Percentiles rank a stretch among this genome's conserved stretches.
Conservation (phyloP, 768 basidiomycete species). For the Tylopilus subfusipes region DNA sequence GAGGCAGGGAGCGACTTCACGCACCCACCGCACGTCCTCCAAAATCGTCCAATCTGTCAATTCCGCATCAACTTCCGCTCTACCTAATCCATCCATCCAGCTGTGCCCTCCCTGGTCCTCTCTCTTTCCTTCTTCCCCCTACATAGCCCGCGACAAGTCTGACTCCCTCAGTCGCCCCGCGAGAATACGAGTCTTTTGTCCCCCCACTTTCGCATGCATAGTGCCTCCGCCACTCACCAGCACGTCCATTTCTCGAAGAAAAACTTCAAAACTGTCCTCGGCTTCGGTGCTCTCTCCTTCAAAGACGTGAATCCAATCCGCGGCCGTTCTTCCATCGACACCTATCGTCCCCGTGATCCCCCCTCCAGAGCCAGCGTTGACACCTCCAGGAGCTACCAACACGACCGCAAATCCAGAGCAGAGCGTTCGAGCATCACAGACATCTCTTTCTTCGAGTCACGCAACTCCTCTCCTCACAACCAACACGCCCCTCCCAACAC, state of each 20-base stretch:
- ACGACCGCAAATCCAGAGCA: slow-evolving; percentile 34
- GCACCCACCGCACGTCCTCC: slow-evolving; percentile 34
- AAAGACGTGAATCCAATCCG: slow-evolving; percentile 33
- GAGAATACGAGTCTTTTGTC: slow-evolving; percentile 23
- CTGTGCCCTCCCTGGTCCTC: slow-evolving; percentile 26
- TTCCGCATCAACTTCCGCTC: slow-evolving; percentile 27
- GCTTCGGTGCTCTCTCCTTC: slow-evolving; percentile 38
- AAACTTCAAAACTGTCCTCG: slow-evolving; percentile 48
- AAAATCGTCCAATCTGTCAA: slow-evolving; percentile 29
- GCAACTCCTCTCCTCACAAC: slow-evolving; percentile 30
- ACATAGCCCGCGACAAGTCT: slow-evolving; percentile 28
- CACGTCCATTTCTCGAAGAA: slow-evolving; percentile 38
- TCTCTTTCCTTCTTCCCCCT: slow-evolving; percentile 20
- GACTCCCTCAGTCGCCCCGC: slow-evolving; percentile 25
- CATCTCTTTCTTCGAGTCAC: slow-evolving; percentile 41
- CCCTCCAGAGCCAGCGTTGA: slow-evolving; percentile 44
- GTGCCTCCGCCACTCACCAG: slow-evolving; percentile 36
- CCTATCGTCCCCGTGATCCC: slow-evolving; percentile 25
- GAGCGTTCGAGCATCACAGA: slow-evolving; percentile 39
- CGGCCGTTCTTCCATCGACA: slow-evolving; percentile 29
- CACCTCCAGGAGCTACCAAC: slow-evolving; percentile 37
- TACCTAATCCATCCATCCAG: slow-evolving; percentile 30
- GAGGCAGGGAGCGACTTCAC: slow-evolving; percentile 31
- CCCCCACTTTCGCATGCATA: slow-evolving; percentile 40
- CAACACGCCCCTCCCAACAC: slow-evolving; percentile 30